Conservation (phyloP, 352 stramenopile species). For the Pythium myriotylum region DNA sequence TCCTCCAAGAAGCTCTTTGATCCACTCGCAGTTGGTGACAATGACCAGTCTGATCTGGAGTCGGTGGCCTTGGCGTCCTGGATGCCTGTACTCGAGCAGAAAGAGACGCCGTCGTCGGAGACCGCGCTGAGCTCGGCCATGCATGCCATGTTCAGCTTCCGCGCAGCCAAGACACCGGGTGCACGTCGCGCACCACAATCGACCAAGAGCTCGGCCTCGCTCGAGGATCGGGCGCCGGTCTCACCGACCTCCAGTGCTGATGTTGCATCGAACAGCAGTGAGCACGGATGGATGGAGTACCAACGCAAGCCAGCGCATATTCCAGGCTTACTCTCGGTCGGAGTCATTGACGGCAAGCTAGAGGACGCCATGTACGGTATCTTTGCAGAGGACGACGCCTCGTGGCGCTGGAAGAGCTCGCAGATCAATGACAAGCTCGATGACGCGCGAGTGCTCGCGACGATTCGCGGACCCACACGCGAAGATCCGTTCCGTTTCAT, state of each 20-base stretch:
- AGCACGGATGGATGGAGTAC: constrained; percentile 26
- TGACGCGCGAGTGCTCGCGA: constrained; percentile 32
- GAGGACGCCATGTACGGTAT: constrained; percentile 32
- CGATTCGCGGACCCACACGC: constrained; percentile 26
- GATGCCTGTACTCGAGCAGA: neutral
- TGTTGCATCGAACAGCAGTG: constrained; percentile 2
- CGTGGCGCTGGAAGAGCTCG: constrained; percentile 31
- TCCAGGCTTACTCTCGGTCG: constrained; percentile 21
- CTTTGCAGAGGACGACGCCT: constrained; percentile 24
- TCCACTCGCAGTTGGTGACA: neutral
- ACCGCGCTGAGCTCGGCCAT: neutral
- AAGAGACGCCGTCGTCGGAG: neutral
- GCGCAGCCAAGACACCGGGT: constrained; percentile 11
- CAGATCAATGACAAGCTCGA: constrained; percentile 36
- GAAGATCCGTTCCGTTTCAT: constrained; percentile 48
- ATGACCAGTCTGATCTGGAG: constrained; percentile 5
- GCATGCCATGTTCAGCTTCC: constrained; percentile 11
- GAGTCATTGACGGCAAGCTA: constrained; percentile 23
- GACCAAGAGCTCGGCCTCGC: constrained; percentile 15
- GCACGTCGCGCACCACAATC: constrained; percentile 4
- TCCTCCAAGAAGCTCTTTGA: constrained; percentile 19
- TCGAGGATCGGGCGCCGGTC: constrained; percentile 6
- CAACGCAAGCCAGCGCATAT: constrained; percentile 24
- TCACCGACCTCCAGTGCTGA: constrained; percentile 12
- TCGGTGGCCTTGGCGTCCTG: constrained; percentile 11